A percentile compares a stretch with the other conserved stretches of the same genome.
Conservation (phyloP, 1,284 basidiomycete genomes). For the Fomitopsis schrenkii region DNA sequence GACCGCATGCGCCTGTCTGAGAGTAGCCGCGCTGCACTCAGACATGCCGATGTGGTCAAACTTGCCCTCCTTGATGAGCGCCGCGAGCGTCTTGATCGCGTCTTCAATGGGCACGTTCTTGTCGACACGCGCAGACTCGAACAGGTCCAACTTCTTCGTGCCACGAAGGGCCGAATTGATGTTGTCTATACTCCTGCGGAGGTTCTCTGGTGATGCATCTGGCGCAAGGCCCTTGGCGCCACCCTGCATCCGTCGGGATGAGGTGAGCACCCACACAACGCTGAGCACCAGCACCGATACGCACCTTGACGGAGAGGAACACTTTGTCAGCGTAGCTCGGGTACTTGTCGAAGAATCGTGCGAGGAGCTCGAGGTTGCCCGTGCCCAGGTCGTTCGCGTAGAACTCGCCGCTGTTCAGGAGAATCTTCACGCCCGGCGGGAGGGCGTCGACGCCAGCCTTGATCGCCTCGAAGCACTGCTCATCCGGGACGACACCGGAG, state of each 20-base stretch:
- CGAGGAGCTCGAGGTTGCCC: slow-evolving; percentile 38
- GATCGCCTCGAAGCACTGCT: slow-evolving; percentile 54
- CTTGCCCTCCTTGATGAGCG: slow-evolving; percentile 36
- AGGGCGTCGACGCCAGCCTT: slow-evolving; percentile 54
- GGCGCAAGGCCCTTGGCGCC: background rate
- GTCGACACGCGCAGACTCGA: slow-evolving; percentile 34
- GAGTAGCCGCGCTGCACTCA: slow-evolving; percentile 42
- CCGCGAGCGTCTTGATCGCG: slow-evolving; percentile 22
- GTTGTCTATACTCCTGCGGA: slow-evolving; percentile 37
- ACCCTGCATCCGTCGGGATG: background rate
- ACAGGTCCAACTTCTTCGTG: slow-evolving; percentile 44
- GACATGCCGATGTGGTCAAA: slow-evolving; percentile 45
- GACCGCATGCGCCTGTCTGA: slow-evolving; percentile 29
- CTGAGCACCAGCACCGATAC: background rate
- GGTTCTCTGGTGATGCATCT: slow-evolving; percentile 32
- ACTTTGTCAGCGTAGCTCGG: slow-evolving; percentile 50
- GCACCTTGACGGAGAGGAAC: slow-evolving; percentile 41
- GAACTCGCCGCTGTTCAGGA: slow-evolving; percentile 43
- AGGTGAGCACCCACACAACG: background rate
- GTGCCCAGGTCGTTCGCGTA: slow-evolving; percentile 33
- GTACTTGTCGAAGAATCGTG: slow-evolving; percentile 44
- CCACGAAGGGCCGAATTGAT: slow-evolving; percentile 37
- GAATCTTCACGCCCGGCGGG: slow-evolving; percentile 38
- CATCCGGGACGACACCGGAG: slow-evolving; percentile 40
- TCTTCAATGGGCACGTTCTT: slow-evolving; percentile 28